Evolutionary conservation across 441 rosid species (phyloP).

Genomic region (Isatis lusitanica): DNA sequence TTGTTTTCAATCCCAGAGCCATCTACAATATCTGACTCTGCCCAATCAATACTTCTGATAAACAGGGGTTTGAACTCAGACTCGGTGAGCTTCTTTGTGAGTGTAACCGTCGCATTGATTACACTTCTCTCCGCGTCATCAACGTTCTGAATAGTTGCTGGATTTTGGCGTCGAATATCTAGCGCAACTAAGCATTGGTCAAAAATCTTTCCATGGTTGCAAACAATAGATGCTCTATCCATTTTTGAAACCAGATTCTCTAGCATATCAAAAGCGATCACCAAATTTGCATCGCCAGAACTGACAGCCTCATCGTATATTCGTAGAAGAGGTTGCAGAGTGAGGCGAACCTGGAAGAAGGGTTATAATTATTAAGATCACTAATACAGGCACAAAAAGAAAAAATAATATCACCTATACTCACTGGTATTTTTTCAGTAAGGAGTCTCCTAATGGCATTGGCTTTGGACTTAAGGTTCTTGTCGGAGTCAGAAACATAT

Average conservation of each 20-base stretch:
- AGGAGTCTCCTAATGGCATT: constrained; percentile 70
- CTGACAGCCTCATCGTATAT: constrained; percentile 64
- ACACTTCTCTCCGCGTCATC: constrained; percentile 73
- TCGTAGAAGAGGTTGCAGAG: constrained; percentile 74
- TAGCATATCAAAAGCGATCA: constrained; percentile 79
- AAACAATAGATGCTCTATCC: constrained; percentile 76
- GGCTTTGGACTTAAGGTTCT: constrained; percentile 71
- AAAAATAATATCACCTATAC: constrained; percentile 8
- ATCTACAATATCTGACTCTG: constrained; percentile 64
- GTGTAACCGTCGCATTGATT: constrained; percentile 53
- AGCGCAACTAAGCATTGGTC: constrained; percentile 85
- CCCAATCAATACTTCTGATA: constrained; percentile 83
- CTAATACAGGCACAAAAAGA: neutral
- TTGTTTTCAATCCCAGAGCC: constrained; percentile 39
- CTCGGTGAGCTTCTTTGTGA: constrained; percentile 96
- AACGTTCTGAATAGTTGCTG: constrained; percentile 57
- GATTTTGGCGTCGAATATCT: constrained; percentile 80
- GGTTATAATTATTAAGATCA: constrained; percentile 11
- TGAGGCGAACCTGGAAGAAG: constrained; percentile 77
- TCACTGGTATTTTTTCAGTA: constrained; percentile 79
- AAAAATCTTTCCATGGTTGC: constrained; percentile 67
- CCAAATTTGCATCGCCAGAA: constrained; percentile 77
- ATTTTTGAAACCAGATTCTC: constrained; percentile 60
- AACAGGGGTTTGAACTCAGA: constrained; percentile 94
- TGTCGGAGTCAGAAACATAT: constrained; percentile 54